Evolutionary conservation across 495 filamentous ascomycete species (phyloP).

Genomic region (Neurospora pannonica): DNA sequence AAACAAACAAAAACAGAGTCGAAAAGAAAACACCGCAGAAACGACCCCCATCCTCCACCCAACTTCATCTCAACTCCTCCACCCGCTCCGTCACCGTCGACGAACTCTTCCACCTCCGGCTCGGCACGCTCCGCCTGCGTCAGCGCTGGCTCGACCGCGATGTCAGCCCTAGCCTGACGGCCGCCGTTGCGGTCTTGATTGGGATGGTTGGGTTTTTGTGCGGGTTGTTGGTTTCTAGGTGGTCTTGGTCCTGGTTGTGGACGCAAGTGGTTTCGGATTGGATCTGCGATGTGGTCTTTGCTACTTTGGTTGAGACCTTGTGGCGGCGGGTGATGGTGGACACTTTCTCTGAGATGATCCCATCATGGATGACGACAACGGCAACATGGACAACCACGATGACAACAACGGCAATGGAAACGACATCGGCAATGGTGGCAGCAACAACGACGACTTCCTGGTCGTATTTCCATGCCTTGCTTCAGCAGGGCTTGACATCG

Average conservation of each 20-base stretch:
- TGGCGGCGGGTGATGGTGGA: not conserved
- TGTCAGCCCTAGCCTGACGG: slow-evolving; percentile 13
- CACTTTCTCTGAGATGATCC: not conserved
- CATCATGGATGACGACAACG: not conserved
- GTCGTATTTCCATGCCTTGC: not conserved
- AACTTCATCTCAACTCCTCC: slow-evolving; percentile 1
- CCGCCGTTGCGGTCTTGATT: slow-evolving; percentile 1
- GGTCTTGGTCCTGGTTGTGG: not conserved
- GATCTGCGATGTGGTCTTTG: too few relatives aligned
- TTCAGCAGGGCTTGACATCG: not conserved
- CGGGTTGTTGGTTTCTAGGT: slow-evolving; percentile 4
- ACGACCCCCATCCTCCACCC: slow-evolving; percentile 1
- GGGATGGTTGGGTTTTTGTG: slow-evolving; percentile 6
- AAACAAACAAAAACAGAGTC: slow-evolving; percentile 8
- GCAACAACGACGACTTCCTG: not conserved
- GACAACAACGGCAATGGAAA: not conserved
- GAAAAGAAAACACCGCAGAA: slow-evolving; percentile 14
- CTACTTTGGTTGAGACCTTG: too few relatives aligned
- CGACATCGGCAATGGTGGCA: not conserved
- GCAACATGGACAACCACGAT: not conserved
- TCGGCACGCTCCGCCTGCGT: slow-evolving; percentile 12
- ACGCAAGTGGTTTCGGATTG: not conserved
- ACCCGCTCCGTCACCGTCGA: slow-evolving; percentile 1
- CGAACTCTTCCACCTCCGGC: slow-evolving; percentile 21
- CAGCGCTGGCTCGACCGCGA: slow-evolving; percentile 18